Evolutionary conservation across 768 basidiomycete species (phyloP), one percentile per base, ranked within the genome.

Genomic region (Pisolithus microcarpus): DNA sequence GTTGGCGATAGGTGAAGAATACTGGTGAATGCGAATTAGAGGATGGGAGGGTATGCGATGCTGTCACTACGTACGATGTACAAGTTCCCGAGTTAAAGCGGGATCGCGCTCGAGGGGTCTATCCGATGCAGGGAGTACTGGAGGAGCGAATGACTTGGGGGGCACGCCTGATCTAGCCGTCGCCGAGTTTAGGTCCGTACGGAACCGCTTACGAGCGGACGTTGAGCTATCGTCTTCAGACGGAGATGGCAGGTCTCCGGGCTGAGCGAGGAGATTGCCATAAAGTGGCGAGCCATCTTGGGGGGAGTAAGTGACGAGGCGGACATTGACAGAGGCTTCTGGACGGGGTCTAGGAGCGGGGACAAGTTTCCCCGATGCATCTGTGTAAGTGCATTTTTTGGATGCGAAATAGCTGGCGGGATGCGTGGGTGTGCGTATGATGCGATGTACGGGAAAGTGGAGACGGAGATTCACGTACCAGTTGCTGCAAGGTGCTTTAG

Each of bases 1-100:
- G 88, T 61, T 90, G 85, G 57, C 84, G 84, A 63, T 86, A 85
- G 23, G 88, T 76, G 64, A 91, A 90, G 66, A 90, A 90, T 9
- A 90, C 87, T 90, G 58, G 38, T n/a, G n/a, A n/a, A 50, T 43
- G 30, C 1, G 23, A 16, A 8, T 61, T 21, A 58, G 46, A 30
- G 34, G 34, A 21, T 46, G 40, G 21, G 26, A 21, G 19, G 34
- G 44, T 15, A 26, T 15, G 18, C 38, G 9, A 8, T 51, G 36
- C 19, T 4, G 28, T n/a, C 36, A 18, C 23, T 40, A 71, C 84
- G 62, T 64, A 85, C 86, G 71, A 62, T 86, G 85, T 31, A 85
- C 84, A 52, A 89, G 76, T 65, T 88, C 86, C 50, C 84, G 78
- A 23, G 80, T 85, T 52, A 85, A 75, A 24, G 74, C 68, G 36